Conservation (phyloP, 352 stramenopile genomes). For the Hyaloperonospora arabidopsidis region DNA sequence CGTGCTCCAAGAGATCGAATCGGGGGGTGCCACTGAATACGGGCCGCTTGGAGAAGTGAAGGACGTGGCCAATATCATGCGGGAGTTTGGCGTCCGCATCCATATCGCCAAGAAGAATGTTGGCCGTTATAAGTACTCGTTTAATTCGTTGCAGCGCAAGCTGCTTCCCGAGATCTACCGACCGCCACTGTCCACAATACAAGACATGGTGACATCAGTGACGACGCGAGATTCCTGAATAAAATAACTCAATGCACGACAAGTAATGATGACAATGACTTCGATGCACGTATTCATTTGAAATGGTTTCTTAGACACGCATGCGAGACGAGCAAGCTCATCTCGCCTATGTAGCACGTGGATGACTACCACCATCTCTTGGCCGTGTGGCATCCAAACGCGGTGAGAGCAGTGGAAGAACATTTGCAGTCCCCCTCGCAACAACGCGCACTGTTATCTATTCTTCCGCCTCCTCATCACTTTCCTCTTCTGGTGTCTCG, state of each 20-base stretch:
- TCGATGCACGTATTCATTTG: conserved; percentile 28
- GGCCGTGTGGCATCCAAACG: conserved; percentile 9
- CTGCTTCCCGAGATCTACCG: conserved; percentile 91
- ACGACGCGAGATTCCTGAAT: conserved; percentile 78
- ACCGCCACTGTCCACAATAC: conserved; percentile 83
- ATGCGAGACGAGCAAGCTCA: conserved; percentile 7
- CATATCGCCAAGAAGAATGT: conserved; percentile 97
- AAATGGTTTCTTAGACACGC: conserved; percentile 28
- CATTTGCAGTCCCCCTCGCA: conserved; percentile 7
- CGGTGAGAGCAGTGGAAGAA: conserved; percentile 13
- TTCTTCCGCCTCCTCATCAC: conserved; percentile 74
- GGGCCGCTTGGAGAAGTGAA: conserved; percentile 73
- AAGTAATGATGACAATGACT: too few species aligned
- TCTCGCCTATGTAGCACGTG: conserved; percentile 7
- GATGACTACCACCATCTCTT: background rate
- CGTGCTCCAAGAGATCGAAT: conserved; percentile 66
- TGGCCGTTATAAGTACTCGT: conserved; percentile 93
- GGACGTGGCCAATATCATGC: conserved; percentile 79
- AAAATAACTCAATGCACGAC: too few species aligned
- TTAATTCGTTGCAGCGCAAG: conserved; percentile 94
- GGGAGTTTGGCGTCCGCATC: conserved; percentile 89
- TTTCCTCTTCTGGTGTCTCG: conserved; percentile 65
- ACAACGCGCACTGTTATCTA: conserved; percentile 42
- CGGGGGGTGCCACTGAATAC: conserved; percentile 31
- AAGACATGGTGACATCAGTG: conserved; percentile 88